Evolutionary conservation across 2,329 filamentous ascomycete genomes (phyloP).

Genomic region (Didymosphaeria variabile): DNA sequence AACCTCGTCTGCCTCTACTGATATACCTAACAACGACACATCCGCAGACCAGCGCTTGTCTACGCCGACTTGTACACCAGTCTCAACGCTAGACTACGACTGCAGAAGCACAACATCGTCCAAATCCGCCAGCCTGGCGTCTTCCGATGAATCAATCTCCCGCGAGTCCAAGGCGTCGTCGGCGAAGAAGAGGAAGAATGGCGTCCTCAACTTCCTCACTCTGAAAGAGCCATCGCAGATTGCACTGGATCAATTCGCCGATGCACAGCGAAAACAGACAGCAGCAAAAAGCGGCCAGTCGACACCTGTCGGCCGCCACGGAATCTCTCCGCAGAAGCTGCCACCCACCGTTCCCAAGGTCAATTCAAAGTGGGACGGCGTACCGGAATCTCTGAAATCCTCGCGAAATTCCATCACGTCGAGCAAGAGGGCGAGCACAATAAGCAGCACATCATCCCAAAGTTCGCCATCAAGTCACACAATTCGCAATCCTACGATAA

Average conservation of each 20-base stretch:
- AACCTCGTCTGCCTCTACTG: conserved; percentile 16
- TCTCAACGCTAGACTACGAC: conserved; percentile 19
- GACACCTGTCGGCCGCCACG: conserved; percentile 38
- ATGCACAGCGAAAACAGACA: conserved; percentile 54
- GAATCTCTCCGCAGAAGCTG: conserved; percentile 56
- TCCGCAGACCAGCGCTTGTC: conserved; percentile 5
- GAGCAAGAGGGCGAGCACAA: conserved; percentile 33
- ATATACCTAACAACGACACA: conserved; percentile 3
- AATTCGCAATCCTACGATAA: conserved; percentile 23
- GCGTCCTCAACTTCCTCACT: conserved; percentile 57
- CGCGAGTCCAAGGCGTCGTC: conserved; percentile 37
- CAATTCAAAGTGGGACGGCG: conserved; percentile 64
- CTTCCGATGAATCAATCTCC: conserved; percentile 38
- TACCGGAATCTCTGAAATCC: conserved; percentile 54
- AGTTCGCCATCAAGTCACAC: conserved; percentile 13
- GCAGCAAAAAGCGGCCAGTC: conserved; percentile 33
- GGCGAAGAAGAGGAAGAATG: conserved; percentile 44
- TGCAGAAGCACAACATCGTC: conserved; percentile 30
- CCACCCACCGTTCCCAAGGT: conserved; percentile 61
- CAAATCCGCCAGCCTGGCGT: conserved; percentile 45
- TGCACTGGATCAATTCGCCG: conserved; percentile 57
- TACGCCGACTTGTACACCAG: conserved; percentile 14
- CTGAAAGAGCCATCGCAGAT: conserved; percentile 60
- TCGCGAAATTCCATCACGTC: conserved; percentile 21
- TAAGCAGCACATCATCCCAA: conserved; percentile 29